Evolutionary conservation across 108 stramenopile genomes (phyloP), one percentile per base, ranked within the genome.

Genomic region (Skeletonema potamos): DNA sequence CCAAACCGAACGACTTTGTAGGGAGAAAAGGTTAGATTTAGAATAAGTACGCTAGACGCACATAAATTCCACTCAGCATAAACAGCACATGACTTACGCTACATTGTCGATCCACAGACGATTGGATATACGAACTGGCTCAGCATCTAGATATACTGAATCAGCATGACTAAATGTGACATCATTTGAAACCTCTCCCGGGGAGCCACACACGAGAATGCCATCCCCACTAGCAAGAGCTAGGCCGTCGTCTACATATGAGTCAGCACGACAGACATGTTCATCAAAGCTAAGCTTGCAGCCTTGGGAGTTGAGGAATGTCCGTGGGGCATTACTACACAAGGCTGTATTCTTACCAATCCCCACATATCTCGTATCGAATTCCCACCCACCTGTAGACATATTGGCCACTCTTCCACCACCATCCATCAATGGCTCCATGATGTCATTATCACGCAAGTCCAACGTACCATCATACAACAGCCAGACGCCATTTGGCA

Each of bases 191-290:
- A 71, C 76, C 70, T 91, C 89, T 51, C 58, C 64, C 0, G 84
- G 85, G 39, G 87, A 87, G n/a, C 89, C 89, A 66, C 89, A 90
- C 1, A 86, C 76, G 2, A 90, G 12, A 34, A 60, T 66, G 6
- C 65, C 70, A 4, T 58, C 55, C n/a, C 63, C 83, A 28, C 58
- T 54, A 15, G 9, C 72, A 33, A 33, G 43, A 18, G 79, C 70
- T 29, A 73, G 56, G 34, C 81, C 73, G 70, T 66, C 70, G 24
- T 66, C 24, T 64, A 82, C 58, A 54, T 37, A 37, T 11, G 36
- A 10, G 36, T 37, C 36, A 37, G 11, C 36, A 37, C 36, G 36
- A 12, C 36, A 37, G 36, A 73, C 73, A 18, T 82, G 48, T 32
- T 82, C 82, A 20, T 29, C 78, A 22, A 36, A 48, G 17, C 81